Base-by-base conservation (phyloP, 768 basidiomycete genomes). In the Pulveroboletus frians region DNA sequence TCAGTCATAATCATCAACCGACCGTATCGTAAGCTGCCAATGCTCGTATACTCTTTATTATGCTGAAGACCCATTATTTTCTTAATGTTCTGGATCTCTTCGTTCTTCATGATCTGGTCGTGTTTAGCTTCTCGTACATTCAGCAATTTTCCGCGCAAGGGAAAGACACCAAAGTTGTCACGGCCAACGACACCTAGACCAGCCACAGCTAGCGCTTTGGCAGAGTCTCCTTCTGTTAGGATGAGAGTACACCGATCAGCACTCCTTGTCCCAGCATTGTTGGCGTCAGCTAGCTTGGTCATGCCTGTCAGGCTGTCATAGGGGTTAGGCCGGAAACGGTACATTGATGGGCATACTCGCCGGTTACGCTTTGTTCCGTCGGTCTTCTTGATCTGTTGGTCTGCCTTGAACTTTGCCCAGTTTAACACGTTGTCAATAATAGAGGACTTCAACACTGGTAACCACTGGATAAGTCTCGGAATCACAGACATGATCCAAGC, bases 1-100 rank as follows among this genome's bases (percentile, higher is more conserved):
- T 99, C 96, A 4, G 96, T 92, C 96, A 99, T 99, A 59, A 99
- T 91, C 96, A 99, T 99, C 42, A 99, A 66, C 43, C 85, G 83
- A 1, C 96, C 96, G 61, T 99, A 99, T 23, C 96, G 83, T 60
- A 99, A 69, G 55, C 78, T 84, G 31, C 64, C 65, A 14, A 79
- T 71, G 43, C 76, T 78, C 34, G 72, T 72, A 69, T 99, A 99
- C 54, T 88, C 85, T 69, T 93, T 93, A 63, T 88, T 90, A 64
- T 96, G 92, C 65, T 94, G 92, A 47, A 98, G 70, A 4, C 96
- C 96, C 77, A 99, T 82, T 60, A 98, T 98, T 73, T 96, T 91
- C 79, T 94, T 95, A 76, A 99, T 92, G 54, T 88, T 88, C 70
- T 92, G 87, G 30, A 99, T 86, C 72, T 99, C 96, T 61, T 88